Conservation (phyloP, 768 basidiomycete genomes). For the Lentinus brumalis region DNA sequence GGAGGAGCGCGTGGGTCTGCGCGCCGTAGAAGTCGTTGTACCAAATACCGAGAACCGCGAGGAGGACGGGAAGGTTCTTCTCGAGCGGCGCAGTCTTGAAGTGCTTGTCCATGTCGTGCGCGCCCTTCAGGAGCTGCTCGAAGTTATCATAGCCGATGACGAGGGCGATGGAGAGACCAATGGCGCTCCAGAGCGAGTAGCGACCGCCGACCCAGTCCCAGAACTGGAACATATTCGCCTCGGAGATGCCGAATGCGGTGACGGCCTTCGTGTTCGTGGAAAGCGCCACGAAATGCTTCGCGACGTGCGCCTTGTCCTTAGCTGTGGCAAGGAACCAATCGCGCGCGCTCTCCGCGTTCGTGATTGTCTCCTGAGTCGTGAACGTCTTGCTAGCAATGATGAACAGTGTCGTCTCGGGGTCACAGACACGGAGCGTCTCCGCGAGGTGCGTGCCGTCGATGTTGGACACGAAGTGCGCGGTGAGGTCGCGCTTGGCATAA, state of each 20-base stretch:
- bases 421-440: slow-evolving; percentile 77
- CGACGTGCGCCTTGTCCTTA: slow-evolving; percentile 87
- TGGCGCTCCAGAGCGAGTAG: slow-evolving; percentile 98
- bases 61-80: slow-evolving; percentile 87
- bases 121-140: slow-evolving; percentile 84
- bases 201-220: slow-evolving; percentile 99
- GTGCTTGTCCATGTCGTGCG: slow-evolving; percentile 97
- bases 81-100: slow-evolving; percentile 89
- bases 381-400: slow-evolving; percentile 99
- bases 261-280: slow-evolving; percentile 96
- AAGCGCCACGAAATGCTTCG: slow-evolving; percentile 98
- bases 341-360: slow-evolving; percentile 92
- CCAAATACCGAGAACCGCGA: slow-evolving; percentile 93
- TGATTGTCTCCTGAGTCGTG: slow-evolving; percentile 99
- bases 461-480: slow-evolving; percentile 90
- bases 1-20: slow-evolving; percentile 93
- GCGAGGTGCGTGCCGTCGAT: slow-evolving; percentile 98
- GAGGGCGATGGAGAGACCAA: slow-evolving; percentile 92
- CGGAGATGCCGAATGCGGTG: slow-evolving; percentile 87
- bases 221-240: slow-evolving; percentile 98
- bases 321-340: slow-evolving; percentile 91
- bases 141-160: slow-evolving; percentile 96
- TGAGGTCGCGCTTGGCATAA: slow-evolving; percentile 88
- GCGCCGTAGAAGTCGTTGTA: slow-evolving; percentile 99
- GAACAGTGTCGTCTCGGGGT: slow-evolving; percentile 94